Conservation (phyloP, 106 monocot species). For the Gastrodia elata region DNA sequence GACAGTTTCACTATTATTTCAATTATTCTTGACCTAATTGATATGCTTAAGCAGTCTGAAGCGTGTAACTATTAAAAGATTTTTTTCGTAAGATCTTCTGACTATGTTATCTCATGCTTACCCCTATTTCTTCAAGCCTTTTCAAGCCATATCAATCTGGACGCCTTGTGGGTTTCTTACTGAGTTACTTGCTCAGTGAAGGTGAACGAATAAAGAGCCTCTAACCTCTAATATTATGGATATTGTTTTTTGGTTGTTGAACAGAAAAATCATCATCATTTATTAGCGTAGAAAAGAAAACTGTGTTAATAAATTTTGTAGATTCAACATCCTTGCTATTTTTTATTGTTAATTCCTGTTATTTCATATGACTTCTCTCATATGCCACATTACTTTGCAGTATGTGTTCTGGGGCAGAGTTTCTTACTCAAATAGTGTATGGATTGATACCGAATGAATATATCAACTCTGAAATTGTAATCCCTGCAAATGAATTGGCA, state of each 20-base stretch:
- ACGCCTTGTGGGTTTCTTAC: neutral
- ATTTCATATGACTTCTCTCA: constrained; percentile 6
- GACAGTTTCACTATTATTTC: neutral
- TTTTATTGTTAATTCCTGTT: neutral
- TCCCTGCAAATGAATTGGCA: constrained; percentile 40
- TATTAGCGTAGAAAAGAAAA: neutral
- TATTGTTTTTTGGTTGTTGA: neutral
- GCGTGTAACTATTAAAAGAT: neutral
- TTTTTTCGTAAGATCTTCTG: neutral
- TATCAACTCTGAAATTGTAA: constrained; percentile 28
- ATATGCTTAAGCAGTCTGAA: neutral
- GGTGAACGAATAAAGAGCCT: neutral
- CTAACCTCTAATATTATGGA: neutral
- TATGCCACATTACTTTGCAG: constrained; percentile 28
- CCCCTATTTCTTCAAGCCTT: neutral
- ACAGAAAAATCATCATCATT: neutral
- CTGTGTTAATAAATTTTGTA: neutral
- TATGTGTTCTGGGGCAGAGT: constrained; percentile 69
- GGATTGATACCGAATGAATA: constrained; percentile 50
- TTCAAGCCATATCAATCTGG: neutral
- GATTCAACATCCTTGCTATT: neutral
- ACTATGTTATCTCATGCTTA: neutral
- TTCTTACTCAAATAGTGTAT: constrained; percentile 50
- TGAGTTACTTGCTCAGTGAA: neutral
- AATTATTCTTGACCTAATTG: neutral